A percentile compares a stretch with the other conserved stretches of the same genome.
Conservation (phyloP, 345 rosid species). For the Gossypium arboreum region DNA sequence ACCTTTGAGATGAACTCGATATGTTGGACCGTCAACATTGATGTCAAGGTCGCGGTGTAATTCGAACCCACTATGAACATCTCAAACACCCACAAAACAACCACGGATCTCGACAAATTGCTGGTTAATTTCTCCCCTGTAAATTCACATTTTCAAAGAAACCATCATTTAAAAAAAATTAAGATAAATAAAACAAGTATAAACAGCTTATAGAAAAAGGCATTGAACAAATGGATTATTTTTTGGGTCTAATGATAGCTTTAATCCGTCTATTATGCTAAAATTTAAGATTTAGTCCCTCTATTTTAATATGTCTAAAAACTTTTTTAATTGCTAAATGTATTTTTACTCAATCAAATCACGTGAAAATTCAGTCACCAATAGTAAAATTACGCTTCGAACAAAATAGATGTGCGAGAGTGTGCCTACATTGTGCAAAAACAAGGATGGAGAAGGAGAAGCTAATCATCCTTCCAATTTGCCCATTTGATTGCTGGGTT, state of each 20-base stretch:
- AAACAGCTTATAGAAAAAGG: not conserved
- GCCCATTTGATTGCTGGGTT: not conserved
- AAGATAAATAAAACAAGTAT: not conserved
- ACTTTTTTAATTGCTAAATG: no score
- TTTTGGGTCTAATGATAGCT: no score
- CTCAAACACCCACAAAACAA: slow-evolving; percentile 39
- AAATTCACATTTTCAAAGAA: not conserved
- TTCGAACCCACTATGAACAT: slow-evolving; percentile 36
- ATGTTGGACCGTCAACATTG: slow-evolving; percentile 35
- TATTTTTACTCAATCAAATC: no score
- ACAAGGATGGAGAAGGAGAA: slow-evolving; percentile 10
- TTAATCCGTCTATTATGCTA: no score
- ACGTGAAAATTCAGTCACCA: no score
- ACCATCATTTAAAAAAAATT: not conserved
- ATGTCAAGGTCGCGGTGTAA: slow-evolving; percentile 40
- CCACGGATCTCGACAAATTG: slow-evolving; percentile 35
- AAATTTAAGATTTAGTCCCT: no score
- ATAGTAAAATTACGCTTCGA: no score
- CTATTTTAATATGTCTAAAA: no score
- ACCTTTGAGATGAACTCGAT: slow-evolving; percentile 16
- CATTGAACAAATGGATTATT: no score
- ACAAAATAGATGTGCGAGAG: no score
- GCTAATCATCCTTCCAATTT: not conserved
- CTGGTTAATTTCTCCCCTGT: slow-evolving; percentile 34
- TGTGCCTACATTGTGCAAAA: not conserved